phyloP scores from a whole-genome alignment of 495 filamentous ascomycete species.

The Tuber borchii region DNA sequence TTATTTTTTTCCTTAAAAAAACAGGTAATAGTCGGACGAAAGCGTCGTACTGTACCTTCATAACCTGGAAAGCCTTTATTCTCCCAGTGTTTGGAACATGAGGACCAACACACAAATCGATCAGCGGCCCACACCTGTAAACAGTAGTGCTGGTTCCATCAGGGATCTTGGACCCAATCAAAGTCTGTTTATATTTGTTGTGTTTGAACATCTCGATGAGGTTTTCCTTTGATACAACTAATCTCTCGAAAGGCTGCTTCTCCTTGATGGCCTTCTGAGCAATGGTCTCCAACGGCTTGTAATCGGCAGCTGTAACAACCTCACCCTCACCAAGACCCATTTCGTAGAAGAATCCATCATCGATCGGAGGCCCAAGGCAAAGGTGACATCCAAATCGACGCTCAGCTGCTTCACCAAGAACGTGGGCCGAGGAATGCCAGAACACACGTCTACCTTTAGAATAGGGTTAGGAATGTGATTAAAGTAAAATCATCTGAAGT shows the following conservation, averaged over 20 bases:
- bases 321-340: constrained; percentile 75
- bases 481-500: constrained; percentile 19
- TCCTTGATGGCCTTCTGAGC: constrained; percentile 80
- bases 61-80: constrained; percentile 87
- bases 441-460: constrained; percentile 58
- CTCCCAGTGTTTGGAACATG: constrained; percentile 89
- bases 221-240: constrained; percentile 80
- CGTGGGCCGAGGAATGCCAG: constrained; percentile 89
- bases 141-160: constrained; percentile 88
- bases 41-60: constrained; percentile 53
- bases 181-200: constrained; percentile 92
- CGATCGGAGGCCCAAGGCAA: constrained; percentile 84
- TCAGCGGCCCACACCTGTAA: constrained; percentile 75
- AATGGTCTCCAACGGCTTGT: constrained; percentile 69
- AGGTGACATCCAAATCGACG: constrained; percentile 81
- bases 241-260: constrained; percentile 88
- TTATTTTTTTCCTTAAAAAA: background rate
- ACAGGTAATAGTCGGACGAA: background rate
- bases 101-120: constrained; percentile 72
- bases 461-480: constrained; percentile 8
- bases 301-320: constrained; percentile 67
- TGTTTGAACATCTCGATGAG: constrained; percentile 92
- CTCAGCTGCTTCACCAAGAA: constrained; percentile 89
- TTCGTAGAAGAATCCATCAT: constrained; percentile 96
- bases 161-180: constrained; percentile 85